Conservation (phyloP, 106 monocot species). For the Narthecium ossifragum region DNA sequence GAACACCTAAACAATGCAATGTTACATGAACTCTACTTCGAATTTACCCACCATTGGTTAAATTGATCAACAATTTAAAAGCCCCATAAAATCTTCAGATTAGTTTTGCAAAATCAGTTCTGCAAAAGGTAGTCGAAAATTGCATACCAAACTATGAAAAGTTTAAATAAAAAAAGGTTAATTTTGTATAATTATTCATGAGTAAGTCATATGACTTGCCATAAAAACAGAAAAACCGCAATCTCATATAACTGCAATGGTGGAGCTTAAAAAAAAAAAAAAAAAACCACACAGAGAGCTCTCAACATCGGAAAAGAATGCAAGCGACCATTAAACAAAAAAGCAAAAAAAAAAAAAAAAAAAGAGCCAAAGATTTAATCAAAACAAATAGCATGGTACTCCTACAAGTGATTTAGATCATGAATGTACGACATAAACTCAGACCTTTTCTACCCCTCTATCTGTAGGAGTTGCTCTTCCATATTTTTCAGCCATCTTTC, state of each 20-base stretch:
- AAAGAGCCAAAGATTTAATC: not conserved
- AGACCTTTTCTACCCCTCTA: constrained; percentile 53
- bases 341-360: not conserved
- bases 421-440: not conserved
- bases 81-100: no score
- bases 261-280: not conserved
- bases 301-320: not conserved
- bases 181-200: no score
- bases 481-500: constrained; percentile 30
- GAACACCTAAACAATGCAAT: not conserved
- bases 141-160: no score
- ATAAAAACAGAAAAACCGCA: no score
- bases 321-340: not conserved
- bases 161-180: no score
- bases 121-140: no score
- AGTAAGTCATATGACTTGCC: no score
- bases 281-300: not conserved
- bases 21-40: not conserved
- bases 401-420: not conserved
- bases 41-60: not conserved
- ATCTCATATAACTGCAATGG: not conserved
- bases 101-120: no score
- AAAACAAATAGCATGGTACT: not conserved
- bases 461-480: constrained; percentile 32
- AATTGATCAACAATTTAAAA: not conserved